Evolutionary conservation across 2,329 filamentous ascomycete species (phyloP), one percentile per base, ranked within the genome.

Genomic region (Colletotrichum australisinense): DNA sequence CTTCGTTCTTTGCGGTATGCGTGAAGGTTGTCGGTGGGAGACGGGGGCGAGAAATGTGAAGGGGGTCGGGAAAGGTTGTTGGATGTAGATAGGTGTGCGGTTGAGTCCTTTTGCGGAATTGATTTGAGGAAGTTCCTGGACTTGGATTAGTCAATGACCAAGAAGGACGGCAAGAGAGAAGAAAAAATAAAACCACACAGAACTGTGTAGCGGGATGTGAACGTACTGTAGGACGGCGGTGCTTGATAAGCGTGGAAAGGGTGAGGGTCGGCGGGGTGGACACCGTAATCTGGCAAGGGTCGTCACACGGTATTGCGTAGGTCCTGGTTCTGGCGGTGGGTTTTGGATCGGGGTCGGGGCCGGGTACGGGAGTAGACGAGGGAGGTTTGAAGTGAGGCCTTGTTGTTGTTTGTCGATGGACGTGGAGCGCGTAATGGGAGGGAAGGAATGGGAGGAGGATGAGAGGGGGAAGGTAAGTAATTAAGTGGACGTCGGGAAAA

Each of bases 201-300:
- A 38, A 72, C 59, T 69, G 64, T 69, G 59, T 57, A 69, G 57
- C 63, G 49, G 63, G 14, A 24, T 19, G 35, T 22, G 53, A 53
- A 38, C 42, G 59, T 67, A 68, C 70, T 70, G 70, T 66, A 68
- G 32, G 56, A 46, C 16, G 53, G 46, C 35, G 19, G 60, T 71
- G 71, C 67, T 73, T 71, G 71, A 73, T 66, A 66, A 73, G 71
- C 71, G 71, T 55, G 12, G 64, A 49, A 66, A 65, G 55, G 63
- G 65, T 72, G 69, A 73, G 73, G 73, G 65, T 74, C 69, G 73
- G 69, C 73, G 66, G 73, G 73, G 73, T 69, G 69, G 60, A 16
- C 62, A 72, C 59, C 6, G 69, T 73, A 57, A 71, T 73, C 60
- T 58, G 46, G 35, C 7, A 11, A 28, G 16, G 19, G 66, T 35